Evolutionary conservation across 345 rosid genomes (phyloP).

Genomic region (Raphanus sativus): DNA sequence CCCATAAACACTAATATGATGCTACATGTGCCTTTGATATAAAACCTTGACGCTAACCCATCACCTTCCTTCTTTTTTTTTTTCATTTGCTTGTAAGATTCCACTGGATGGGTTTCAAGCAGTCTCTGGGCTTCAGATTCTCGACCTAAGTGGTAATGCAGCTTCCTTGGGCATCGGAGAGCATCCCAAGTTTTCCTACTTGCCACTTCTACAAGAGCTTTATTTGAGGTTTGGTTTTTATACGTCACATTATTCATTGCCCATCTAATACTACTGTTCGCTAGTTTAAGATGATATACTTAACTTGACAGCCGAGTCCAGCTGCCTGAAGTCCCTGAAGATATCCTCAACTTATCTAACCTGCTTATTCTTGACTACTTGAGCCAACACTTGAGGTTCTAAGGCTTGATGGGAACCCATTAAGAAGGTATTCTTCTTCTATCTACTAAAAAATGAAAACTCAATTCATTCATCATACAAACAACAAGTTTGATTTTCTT

Average conservation of each 20-base stretch:
- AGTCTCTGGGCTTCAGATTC: conserved; percentile 65
- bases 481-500: neutral
- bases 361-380: conserved; percentile 67
- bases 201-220: conserved; percentile 77
- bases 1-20: neutral
- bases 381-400: conserved; percentile 75
- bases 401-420: conserved; percentile 85
- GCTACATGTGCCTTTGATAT: neutral
- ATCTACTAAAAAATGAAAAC: neutral
- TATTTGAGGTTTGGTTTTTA: conserved; percentile 64
- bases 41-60: conserved; percentile 14
- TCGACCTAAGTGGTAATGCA: conserved; percentile 78
- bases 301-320: conserved; percentile 61
- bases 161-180: conserved; percentile 46
- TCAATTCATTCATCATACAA: neutral
- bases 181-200: conserved; percentile 61
- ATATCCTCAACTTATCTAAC: conserved; percentile 57
- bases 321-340: conserved; percentile 65
- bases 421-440: conserved; percentile 62
- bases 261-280: neutral
- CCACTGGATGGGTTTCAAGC: conserved; percentile 73
- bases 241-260: neutral
- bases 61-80: conserved; percentile 3
- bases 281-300: conserved; percentile 3
- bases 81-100: conserved; percentile 50